A percentile compares a stretch with the other conserved stretches of the same genome.
Conservation (phyloP, 306 rosid genomes). For the Quercus mongolica region DNA sequence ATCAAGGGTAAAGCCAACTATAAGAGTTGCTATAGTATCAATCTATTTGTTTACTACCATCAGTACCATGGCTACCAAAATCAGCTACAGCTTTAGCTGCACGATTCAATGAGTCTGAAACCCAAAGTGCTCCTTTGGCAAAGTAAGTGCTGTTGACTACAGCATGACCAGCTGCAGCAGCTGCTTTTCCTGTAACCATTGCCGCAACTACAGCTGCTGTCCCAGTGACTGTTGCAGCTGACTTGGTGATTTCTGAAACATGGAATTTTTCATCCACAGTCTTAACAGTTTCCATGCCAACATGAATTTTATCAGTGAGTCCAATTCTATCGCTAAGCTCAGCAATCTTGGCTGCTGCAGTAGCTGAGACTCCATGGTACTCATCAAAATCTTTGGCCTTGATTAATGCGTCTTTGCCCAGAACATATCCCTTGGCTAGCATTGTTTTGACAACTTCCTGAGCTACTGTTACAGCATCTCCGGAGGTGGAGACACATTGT, state of each 20-base stretch:
- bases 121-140: slow-evolving; percentile 86
- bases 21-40: background rate
- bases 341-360: slow-evolving; percentile 68
- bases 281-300: slow-evolving; percentile 65
- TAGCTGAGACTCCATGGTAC: slow-evolving; percentile 61
- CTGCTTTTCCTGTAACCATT: slow-evolving; percentile 68
- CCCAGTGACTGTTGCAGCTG: slow-evolving; percentile 72
- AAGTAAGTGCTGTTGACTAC: slow-evolving; percentile 77
- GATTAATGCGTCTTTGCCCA: slow-evolving; percentile 73
- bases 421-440: slow-evolving; percentile 85
- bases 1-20: background rate
- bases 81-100: slow-evolving; percentile 72
- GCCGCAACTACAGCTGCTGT: slow-evolving; percentile 76
- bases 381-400: slow-evolving; percentile 89
- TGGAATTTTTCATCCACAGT: slow-evolving; percentile 73
- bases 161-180: slow-evolving; percentile 65
- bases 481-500: slow-evolving; percentile 52
- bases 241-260: slow-evolving; percentile 68
- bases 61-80: slow-evolving; percentile 35
- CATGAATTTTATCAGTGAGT: slow-evolving; percentile 61
- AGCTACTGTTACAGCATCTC: slow-evolving; percentile 73
- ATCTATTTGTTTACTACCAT: slow-evolving; percentile 12
- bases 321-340: slow-evolving; percentile 74
- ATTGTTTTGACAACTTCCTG: slow-evolving; percentile 82
- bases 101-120: slow-evolving; percentile 50